Conservation (phyloP, 1,139 yeast species). For the Magnusiomyces magnusii region DNA sequence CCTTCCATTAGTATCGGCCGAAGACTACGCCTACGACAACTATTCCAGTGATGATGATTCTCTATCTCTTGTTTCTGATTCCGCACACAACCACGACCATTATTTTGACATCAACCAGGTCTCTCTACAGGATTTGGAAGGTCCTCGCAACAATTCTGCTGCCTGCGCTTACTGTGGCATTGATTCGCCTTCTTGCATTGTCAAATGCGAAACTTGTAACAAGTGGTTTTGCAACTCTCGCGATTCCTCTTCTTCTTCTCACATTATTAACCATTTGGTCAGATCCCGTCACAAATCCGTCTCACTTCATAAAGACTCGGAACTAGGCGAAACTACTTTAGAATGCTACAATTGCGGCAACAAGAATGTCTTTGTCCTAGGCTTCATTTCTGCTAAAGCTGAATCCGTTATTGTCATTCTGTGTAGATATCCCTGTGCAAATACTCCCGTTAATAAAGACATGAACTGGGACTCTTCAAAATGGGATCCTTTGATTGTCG, state of each 20-base stretch:
- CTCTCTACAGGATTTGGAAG: conserved; percentile 9
- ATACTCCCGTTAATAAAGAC: conserved; percentile 39
- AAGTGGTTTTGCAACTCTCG: conserved; percentile 93
- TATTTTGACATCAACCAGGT: background rate
- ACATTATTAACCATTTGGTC: conserved; percentile 80
- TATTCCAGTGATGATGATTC: conserved; percentile 20
- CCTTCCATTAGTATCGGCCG: background rate
- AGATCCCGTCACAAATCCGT: conserved; percentile 70
- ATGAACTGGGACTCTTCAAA: conserved; percentile 77
- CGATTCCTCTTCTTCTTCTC: conserved; percentile 57
- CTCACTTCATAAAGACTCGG: conserved; percentile 69
- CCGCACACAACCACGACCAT: conserved; percentile 16
- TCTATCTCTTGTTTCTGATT: conserved; percentile 23
- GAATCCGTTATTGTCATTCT: conserved; percentile 82
- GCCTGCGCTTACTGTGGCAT: conserved; percentile 63
- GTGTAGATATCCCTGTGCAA: conserved; percentile 85
- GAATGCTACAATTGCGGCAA: conserved; percentile 93
- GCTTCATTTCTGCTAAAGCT: conserved; percentile 81
- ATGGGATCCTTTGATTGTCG: conserved; percentile 85
- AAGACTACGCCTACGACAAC: background rate
- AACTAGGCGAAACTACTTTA: conserved; percentile 72
- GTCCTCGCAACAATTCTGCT: background rate
- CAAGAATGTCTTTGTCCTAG: conserved; percentile 70
- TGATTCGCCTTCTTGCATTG: conserved; percentile 56
- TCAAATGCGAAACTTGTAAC: conserved; percentile 67